Percentiles rank a stretch among this genome's conserved stretches.
Evolutionary conservation across 495 filamentous ascomycete genomes (phyloP).

Genomic region (Xylaria curta): DNA sequence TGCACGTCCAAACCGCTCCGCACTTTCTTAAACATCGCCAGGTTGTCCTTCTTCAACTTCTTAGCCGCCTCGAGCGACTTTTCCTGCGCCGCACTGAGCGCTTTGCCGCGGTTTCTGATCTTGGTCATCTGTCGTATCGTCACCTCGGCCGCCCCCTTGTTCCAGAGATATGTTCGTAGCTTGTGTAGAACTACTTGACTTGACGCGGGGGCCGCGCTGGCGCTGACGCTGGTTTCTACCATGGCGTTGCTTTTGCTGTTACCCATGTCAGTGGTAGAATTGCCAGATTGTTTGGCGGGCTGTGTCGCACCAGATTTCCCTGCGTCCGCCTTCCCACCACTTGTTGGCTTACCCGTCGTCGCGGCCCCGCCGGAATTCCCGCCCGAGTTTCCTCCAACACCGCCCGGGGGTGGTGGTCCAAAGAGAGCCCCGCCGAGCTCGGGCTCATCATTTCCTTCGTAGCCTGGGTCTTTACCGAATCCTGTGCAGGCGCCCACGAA

Average conservation of each 20-base stretch:
- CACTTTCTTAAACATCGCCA: background rate
- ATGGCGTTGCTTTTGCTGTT: background rate
- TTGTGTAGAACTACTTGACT: background rate
- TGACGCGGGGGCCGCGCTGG: background rate
- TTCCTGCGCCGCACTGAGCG: background rate
- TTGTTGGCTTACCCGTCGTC: background rate
- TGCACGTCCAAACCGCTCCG: background rate
- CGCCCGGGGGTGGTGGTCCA: background rate
- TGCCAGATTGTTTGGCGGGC: background rate
- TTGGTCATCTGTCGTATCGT: background rate
- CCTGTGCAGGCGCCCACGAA: conserved; percentile 28
- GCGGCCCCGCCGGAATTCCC: background rate
- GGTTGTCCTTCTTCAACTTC: background rate
- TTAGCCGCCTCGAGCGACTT: background rate
- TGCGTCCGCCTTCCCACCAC: background rate
- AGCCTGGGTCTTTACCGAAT: conserved; percentile 1
- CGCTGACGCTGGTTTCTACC: background rate
- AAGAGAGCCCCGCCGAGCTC: background rate
- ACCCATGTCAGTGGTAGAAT: background rate
- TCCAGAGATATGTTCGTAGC: background rate
- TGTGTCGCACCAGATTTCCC: background rate
- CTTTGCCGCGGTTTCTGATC: background rate
- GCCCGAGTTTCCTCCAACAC: background rate
- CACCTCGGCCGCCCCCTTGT: background rate
- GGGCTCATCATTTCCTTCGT: background rate